Evolutionary conservation across 75 land plant genomes (phyloP).

Genomic region (Azolla pinnata): DNA sequence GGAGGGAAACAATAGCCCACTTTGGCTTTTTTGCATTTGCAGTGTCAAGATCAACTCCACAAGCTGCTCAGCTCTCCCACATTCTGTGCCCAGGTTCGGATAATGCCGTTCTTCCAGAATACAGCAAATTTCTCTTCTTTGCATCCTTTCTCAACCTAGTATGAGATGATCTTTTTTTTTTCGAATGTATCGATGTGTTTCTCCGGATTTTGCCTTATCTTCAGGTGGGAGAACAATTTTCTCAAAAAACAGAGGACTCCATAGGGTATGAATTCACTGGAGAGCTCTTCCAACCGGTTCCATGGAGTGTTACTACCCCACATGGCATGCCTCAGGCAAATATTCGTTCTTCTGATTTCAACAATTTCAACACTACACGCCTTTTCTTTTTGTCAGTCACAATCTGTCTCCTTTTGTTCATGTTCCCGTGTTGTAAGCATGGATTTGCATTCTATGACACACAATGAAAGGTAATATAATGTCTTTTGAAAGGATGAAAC

Average conservation of each 20-base stretch:
- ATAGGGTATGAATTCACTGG: constrained; percentile 27
- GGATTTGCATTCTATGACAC: too few relatives aligned
- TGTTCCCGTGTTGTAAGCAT: too few relatives aligned
- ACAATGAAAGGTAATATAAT: too few relatives aligned
- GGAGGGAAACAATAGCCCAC: too few relatives aligned
- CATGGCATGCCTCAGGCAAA: constrained; percentile 45
- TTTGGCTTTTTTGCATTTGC: constrained; percentile 6
- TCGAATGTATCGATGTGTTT: constrained; percentile 4
- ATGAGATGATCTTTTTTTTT: background rate
- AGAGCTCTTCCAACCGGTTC: constrained; percentile 38
- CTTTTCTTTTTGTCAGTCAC: too few relatives aligned
- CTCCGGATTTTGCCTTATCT: too few relatives aligned
- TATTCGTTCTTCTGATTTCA: too few relatives aligned
- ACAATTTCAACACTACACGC: too few relatives aligned
- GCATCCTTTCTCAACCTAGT: background rate
- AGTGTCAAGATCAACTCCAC: constrained; percentile 29
- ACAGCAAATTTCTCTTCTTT: background rate
- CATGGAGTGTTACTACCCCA: constrained; percentile 36
- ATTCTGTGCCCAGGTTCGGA: constrained; percentile 25
- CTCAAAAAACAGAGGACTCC: constrained; percentile 6
- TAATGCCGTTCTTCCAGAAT: background rate
- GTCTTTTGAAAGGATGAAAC: too few relatives aligned
- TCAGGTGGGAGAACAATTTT: constrained; percentile 16
- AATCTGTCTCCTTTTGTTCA: too few relatives aligned
- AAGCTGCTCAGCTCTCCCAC: constrained; percentile 19